Base-by-base conservation (phyloP, 208 protist species). In the Herpetomonas muscarum region DNA sequence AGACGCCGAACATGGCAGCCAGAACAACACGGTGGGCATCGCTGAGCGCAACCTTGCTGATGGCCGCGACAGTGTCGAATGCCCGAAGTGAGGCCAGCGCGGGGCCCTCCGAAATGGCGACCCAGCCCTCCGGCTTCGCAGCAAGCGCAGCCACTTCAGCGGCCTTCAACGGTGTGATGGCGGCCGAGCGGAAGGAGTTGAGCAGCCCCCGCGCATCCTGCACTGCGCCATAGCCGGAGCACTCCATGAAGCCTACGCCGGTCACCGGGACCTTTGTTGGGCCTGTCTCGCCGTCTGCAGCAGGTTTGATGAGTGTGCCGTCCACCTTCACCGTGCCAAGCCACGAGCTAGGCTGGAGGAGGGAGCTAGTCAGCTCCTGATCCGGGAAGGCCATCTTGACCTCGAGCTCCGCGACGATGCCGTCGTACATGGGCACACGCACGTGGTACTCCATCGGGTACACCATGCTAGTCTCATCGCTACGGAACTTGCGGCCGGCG, bases 311-410 rank as follows among this genome's bases (percentile, higher is more conserved):
- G 39, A 21, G 26, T 25, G 45, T 71, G 30, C 77, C 76, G 61
- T 84, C 76, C 7, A 42, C 51, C 25, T 51, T 46, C 45, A 84
- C 70, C 0, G 67, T 68, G 10, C 81, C 81, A 31, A 81, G 59
- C 76, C 76, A 88, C 47, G 61, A 41, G 54, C 77, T 80, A 12
- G 77, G 81, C 61, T 77, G 52, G 34, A 69, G 66, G 12, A 65
- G 31, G 30, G 54, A 47, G 22, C 74, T 85, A 57, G 65, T 68
- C 52, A 85, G 71, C 67, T 88, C 77, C 55, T 88, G 81, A 25
- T 76, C 53, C 1, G 62, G 57, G 45, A 88, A 65, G 25, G 57
- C 67, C 7, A 63, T 74, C 29, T 49, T 56, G 7, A 88, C 25
- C 19, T 29, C 44, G 24, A 80, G 53, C 60, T 79, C 68, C 6